These are phyloP conservation scores for Iberis pinnata DNA, from an alignment of 345 rosid species.

Conservation along the genomic window DNA sequence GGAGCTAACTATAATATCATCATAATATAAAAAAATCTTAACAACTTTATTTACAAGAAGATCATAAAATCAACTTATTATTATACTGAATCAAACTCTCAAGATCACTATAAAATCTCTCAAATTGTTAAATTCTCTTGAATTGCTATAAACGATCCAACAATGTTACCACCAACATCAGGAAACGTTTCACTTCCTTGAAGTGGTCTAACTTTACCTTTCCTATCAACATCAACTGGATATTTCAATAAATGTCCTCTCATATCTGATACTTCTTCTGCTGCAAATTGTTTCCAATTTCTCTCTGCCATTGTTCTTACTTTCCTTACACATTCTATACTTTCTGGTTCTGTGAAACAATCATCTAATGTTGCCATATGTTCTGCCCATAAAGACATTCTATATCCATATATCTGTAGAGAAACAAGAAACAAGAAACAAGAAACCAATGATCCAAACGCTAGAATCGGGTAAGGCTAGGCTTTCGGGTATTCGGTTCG, in stretches of 20 bases:
- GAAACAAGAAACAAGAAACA: not conserved
- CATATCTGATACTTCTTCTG: slow-evolving; percentile 56
- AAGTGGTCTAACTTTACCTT: slow-evolving; percentile 59
- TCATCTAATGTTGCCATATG: slow-evolving; percentile 61
- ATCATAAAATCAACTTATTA: too few species aligned
- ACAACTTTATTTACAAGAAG: too few species aligned
- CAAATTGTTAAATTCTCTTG: slow-evolving; percentile 74
- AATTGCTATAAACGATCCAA: slow-evolving; percentile 60
- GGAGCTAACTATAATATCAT: too few species aligned
- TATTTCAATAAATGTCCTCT: slow-evolving; percentile 73
- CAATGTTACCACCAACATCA: slow-evolving; percentile 71
- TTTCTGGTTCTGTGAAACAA: slow-evolving; percentile 64
- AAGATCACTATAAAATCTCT: slow-evolving; percentile 6
- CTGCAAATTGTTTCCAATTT: slow-evolving; percentile 61
- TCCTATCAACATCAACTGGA: slow-evolving; percentile 69
- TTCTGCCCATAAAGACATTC: slow-evolving; percentile 92
- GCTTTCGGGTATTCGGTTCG: too few species aligned
- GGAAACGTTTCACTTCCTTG: slow-evolving; percentile 61
- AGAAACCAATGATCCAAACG: not conserved
- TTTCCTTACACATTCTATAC: slow-evolving; percentile 58
- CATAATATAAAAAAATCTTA: too few species aligned
- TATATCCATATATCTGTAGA: slow-evolving; percentile 65
- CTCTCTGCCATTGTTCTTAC: slow-evolving; percentile 56
- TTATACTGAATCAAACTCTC: too few species aligned
- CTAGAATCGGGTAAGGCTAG: too few species aligned